phyloP scores from a whole-genome alignment of 2,329 filamentous ascomycete species.

The Paecilomyces dactylethromorphus region DNA sequence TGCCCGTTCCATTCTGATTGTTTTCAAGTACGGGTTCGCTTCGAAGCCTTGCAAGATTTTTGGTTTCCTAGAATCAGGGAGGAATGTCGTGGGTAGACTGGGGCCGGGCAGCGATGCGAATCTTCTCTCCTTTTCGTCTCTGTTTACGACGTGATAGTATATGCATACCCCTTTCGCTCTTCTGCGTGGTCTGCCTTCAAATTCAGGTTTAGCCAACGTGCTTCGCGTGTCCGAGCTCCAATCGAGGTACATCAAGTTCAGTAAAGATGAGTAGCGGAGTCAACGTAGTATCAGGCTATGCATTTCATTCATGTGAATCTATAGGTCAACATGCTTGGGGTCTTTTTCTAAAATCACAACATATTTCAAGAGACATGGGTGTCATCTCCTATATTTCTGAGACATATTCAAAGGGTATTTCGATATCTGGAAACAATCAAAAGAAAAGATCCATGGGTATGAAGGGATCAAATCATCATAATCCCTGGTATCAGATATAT shows the following conservation, averaged over 20 bases:
- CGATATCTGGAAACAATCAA: neutral
- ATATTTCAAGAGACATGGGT: neutral
- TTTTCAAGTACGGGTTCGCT: neutral
- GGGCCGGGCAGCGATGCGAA: neutral
- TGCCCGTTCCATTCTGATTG: neutral
- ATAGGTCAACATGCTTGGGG: neutral
- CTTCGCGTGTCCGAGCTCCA: neutral
- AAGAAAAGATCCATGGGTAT: neutral
- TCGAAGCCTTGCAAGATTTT: neutral
- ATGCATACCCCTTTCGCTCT: neutral
- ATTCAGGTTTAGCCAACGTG: neutral
- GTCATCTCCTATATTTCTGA: neutral
- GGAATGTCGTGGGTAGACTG: neutral
- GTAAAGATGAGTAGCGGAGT: neutral
- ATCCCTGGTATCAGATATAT: neutral
- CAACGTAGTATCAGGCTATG: neutral
- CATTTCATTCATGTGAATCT: neutral
- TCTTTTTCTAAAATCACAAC: neutral
- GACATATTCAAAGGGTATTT: neutral
- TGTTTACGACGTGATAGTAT: neutral
- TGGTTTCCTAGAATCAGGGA: neutral
- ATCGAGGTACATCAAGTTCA: neutral
- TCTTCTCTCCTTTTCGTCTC: neutral
- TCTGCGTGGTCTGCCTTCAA: neutral
- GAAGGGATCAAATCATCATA: neutral